Base-by-base conservation (phyloP, 192 early-diverging fungal genomes). In the Funneliformis mosseae region DNA sequence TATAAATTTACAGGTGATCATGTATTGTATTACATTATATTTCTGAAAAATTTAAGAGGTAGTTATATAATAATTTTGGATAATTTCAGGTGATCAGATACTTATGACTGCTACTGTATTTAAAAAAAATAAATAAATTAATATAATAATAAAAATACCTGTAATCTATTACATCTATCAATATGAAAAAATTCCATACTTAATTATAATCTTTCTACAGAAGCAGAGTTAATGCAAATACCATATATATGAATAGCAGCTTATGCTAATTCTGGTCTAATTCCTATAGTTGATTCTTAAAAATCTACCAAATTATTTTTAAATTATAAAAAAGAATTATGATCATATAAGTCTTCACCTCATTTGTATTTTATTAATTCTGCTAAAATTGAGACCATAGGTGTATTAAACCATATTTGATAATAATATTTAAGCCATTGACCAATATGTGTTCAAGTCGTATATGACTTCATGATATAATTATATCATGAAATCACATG, bases 291-390 rank as follows among this genome's bases (percentile, higher is more conserved):
- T 46, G 21, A 72, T 12, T 72, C 1, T n/a, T 43, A 72, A 72
- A 72, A 72, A 72, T 72, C 25, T 11, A 72, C 11, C 2, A 72
- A 8, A 72, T 72, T 72, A 25, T 1, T 43, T 48, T 27, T 3
- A 72, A 71, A 71, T 45, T 71, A 8, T 8, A 42, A 41, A 70
- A 70, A 70, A 45, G 42, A 45, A 46, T 72, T 43, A 72, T 72
- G 3, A 45, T 72, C 43, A 72, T 72, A 72, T 72, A n/a, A 2
- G 28, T 72, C 42, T 12, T 72, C 9, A 5, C n/a, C 43, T 48
- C 21, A 46, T 72, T 46, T 72, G 3, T 72, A 72, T 46, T 72
- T 11, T 25, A 72, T 45, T 27, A 25, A 46, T 46, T 72, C 42
- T 46, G 70, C 23, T 72, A 72, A 46, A 72, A 72, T 72, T 46